Evolutionary conservation across 2,329 filamentous ascomycete genomes (phyloP), one percentile per base, ranked within the genome.

Genomic region (Pestalotiopsis fici): DNA sequence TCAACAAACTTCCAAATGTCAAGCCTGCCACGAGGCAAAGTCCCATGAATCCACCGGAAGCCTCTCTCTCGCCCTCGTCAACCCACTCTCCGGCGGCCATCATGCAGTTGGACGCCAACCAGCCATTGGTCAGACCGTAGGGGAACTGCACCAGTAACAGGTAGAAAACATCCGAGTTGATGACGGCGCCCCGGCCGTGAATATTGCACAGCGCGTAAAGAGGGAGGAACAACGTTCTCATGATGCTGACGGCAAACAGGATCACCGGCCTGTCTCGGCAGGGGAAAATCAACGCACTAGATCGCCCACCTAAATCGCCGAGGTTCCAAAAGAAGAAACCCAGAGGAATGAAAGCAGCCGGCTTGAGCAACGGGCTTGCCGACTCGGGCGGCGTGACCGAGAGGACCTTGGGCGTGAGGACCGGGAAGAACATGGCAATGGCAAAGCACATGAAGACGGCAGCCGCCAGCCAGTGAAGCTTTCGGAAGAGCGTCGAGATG

Each of bases 301-400:
- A 81, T 9, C 96, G 89, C 5, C 96, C 96, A 15, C 88, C 69
- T 7, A 98, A 83, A 77, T 98, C 96, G 56, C 96, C 96, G 2
- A 91, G 77, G 76, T 98, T 99, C 96, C 96, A 99, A 76, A 96
- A 88, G 68, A 98, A 88, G 79, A 98, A 97, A 3, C 88, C 94
- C 0, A 98, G 85, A 0, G 96, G 95, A 67, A 98, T 95, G 78
- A 98, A 99, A 18, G 91, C 90, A 0, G 89, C 85, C 0, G 93
- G 89, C 64, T 89, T 88, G 71, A 97, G 88, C 18, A 97, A 81
- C 18, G 85, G 80, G 13, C 86, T 82, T 13, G 87, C 84, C 76
- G 84, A 67, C 75, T 73, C 73, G 27, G 71, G 70, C 15, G 71
- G 71, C 64, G 71, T 71, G 7, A 86, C 81, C 2, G 85, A 88